Conservation (phyloP, 345 rosid species). For the Eucalyptus fibrosa region DNA sequence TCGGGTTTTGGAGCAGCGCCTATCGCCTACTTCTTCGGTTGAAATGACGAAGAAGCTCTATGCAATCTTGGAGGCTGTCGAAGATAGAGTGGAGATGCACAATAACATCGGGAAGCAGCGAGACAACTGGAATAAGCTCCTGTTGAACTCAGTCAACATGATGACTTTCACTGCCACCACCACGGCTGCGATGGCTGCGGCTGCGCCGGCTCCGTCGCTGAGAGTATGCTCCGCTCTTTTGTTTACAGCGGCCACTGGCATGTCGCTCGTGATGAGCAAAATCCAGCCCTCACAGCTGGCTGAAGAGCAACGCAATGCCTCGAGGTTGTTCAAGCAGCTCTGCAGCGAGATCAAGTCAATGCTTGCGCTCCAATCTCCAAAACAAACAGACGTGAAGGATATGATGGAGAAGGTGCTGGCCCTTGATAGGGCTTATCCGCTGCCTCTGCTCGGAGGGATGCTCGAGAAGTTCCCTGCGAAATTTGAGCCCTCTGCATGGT, state of each 20-base stretch:
- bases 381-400: constrained; percentile 1
- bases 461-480: constrained; percentile 12
- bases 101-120: constrained; percentile 51
- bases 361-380: background rate
- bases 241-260: constrained; percentile 17
- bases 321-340: constrained; percentile 19
- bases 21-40: background rate
- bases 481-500: constrained; percentile 19
- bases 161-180: constrained; percentile 49
- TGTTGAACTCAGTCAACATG: constrained; percentile 56
- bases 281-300: constrained; percentile 35
- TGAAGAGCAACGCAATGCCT: constrained; percentile 25
- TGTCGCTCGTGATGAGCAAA: constrained; percentile 14
- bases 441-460: constrained; percentile 28
- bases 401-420: constrained; percentile 10
- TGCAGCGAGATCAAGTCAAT: background rate
- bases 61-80: constrained; percentile 39
- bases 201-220: background rate
- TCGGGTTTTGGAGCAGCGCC: background rate
- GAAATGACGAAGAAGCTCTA: constrained; percentile 5
- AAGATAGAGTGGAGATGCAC: constrained; percentile 67
- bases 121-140: constrained; percentile 48
- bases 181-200: background rate
- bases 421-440: constrained; percentile 26
- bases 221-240: constrained; percentile 1